Evolutionary conservation across 352 stramenopile genomes (phyloP).

Genomic region (Phytophthora idaei): DNA sequence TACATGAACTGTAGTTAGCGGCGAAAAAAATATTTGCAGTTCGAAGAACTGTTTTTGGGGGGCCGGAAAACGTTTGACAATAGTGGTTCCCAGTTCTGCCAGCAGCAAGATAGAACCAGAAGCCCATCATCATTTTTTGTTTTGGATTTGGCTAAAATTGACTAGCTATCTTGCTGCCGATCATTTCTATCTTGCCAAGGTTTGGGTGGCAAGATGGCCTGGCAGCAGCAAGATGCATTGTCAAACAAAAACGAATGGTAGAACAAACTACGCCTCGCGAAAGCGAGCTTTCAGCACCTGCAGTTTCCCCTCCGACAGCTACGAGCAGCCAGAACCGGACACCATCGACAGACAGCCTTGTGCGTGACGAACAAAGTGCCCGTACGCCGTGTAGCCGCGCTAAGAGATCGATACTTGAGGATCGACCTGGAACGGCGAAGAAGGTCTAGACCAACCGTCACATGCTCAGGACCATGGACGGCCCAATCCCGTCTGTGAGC

Average conservation of each 20-base stretch:
- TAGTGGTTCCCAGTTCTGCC: background rate
- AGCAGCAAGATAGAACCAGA: background rate
- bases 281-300: background rate
- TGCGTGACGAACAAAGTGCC: background rate
- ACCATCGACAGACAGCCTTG: background rate
- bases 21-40: too few species aligned
- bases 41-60: too few species aligned
- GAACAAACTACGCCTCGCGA: background rate
- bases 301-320: background rate
- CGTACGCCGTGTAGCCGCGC: background rate
- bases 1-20: too few species aligned
- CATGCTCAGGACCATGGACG: constrained; percentile 2
- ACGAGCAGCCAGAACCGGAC: background rate
- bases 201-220: background rate
- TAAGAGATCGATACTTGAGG: background rate
- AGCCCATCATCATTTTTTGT: background rate
- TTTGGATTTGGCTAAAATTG: background rate
- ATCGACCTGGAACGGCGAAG: background rate
- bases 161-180: background rate
- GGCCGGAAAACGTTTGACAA: too few species aligned
- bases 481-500: background rate
- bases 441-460: background rate
- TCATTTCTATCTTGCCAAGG: background rate
- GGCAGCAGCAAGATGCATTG: background rate
- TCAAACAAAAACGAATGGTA: background rate